Base-by-base conservation (phyloP, 139 green algal genomes). In the Dunaliella primolecta region DNA sequence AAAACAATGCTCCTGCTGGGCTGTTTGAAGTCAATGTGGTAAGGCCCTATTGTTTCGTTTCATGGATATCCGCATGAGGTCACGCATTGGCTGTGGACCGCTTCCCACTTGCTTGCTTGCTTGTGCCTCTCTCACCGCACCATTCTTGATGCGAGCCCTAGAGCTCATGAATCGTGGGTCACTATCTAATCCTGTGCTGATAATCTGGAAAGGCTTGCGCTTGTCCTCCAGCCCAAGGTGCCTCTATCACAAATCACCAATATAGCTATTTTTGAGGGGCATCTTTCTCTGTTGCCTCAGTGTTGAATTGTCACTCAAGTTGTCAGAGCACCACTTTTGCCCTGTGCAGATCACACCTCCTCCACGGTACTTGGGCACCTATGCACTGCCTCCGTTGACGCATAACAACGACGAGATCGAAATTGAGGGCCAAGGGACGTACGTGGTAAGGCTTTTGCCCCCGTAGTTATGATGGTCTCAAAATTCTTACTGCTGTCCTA, bases 381-480 rank as follows among this genome's bases (percentile, higher is more conserved):
- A 92, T 33, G 86, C 87, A 1, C 83, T 94, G 55, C 91, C 91
- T 1, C 87, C 87, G 1, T 85, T 90, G 55, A 94, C 91, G 3
- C 88, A 92, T 81, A 91, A 89, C 55, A 90, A 85, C 1, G 90
- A 94, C 78, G 75, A 88, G 82, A 92, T 91, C 46, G 88, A 91
- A n/a, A 86, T 91, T 31, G 90, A 91, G 2, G 88, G 88, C n/a
- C 31, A 81, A 57, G 87, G 86, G 72, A 64, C 46, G 46, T 93
- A 93, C 37, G 85, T 93, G 27, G 90, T 93, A 75, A 2, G 23
- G 38, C 23, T 72, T 29, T 72, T 72, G 56, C 56, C 15, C 56
- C 15, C 15, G 56, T 72, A 35, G 75, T 31, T 27, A 35, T 29
- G 37, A n/a, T 72, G 21, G 24, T 24, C 24, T 7, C 30, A 3